Evolutionary conservation across 768 basidiomycete species (phyloP).

Genomic region (Dentipellis fragilis): DNA sequence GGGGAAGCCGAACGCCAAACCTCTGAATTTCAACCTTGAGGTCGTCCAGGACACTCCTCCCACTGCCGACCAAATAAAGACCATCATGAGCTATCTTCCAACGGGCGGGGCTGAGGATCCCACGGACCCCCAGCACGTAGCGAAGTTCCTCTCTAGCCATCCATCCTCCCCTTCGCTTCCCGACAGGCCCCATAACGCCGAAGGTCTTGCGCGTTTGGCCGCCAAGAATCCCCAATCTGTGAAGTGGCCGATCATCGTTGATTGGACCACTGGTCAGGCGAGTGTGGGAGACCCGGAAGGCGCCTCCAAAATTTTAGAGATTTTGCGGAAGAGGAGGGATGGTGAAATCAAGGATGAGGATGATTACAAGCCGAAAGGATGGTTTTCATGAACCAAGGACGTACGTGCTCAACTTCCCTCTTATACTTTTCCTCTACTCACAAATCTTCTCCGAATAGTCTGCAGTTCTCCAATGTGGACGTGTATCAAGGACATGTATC

Average conservation of each 20-base stretch:
- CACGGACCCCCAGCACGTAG: constrained; percentile 17
- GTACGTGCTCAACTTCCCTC: background rate
- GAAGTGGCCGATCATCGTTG: constrained; percentile 76
- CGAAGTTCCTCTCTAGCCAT: constrained; percentile 52
- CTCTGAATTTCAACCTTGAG: constrained; percentile 62
- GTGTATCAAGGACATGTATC: background rate
- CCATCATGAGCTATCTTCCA: constrained; percentile 52
- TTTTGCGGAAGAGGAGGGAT: constrained; percentile 53
- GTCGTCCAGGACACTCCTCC: constrained; percentile 58
- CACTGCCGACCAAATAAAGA: constrained; percentile 56
- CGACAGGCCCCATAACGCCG: constrained; percentile 28
- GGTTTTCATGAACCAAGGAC: constrained; percentile 32
- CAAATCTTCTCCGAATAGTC: background rate
- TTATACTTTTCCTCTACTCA: background rate
- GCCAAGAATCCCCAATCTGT: constrained; percentile 46
- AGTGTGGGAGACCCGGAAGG: constrained; percentile 60
- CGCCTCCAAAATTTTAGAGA: constrained; percentile 59
- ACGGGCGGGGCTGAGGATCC: constrained; percentile 21
- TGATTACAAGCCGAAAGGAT: constrained; percentile 40
- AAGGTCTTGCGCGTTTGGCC: constrained; percentile 40
- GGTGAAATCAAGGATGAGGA: constrained; percentile 44
- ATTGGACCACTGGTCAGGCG: constrained; percentile 61
- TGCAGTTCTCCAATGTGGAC: background rate
- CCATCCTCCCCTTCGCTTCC: constrained; percentile 32
- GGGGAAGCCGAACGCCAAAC: constrained; percentile 29